Evolutionary conservation across 768 basidiomycete genomes (phyloP).

Genomic region (Leccinum uliginosum): DNA sequence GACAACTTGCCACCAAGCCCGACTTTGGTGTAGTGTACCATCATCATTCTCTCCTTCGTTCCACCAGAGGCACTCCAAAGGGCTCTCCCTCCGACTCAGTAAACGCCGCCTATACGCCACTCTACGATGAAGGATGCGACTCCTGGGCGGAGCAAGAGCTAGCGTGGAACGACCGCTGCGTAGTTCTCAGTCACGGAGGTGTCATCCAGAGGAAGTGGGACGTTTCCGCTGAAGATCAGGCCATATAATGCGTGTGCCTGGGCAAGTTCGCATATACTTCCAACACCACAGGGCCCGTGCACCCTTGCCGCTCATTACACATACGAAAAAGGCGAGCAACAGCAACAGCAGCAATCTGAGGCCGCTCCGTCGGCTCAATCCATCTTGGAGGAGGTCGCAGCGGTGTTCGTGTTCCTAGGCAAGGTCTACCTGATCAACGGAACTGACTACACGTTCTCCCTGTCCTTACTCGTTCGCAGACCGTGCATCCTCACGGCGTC

Average conservation of each 20-base stretch:
- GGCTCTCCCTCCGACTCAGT: conserved; percentile 44
- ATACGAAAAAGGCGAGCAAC: conserved; percentile 14
- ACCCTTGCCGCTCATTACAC: conserved; percentile 29
- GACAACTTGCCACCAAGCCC: no score
- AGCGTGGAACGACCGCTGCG: conserved; percentile 62
- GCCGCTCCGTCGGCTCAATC: conserved; percentile 16
- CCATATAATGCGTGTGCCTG: conserved; percentile 76
- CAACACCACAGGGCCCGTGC: conserved; percentile 24
- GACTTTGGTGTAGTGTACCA: no score
- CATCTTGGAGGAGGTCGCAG: conserved; percentile 44
- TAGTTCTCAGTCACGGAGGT: conserved; percentile 62
- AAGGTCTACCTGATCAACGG: conserved; percentile 71
- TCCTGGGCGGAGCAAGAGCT: conserved; percentile 58
- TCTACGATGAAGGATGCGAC: conserved; percentile 37
- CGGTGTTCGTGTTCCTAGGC: conserved; percentile 72
- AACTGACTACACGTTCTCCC: conserved; percentile 67
- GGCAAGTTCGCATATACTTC: conserved; percentile 61
- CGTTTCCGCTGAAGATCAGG: conserved; percentile 63
- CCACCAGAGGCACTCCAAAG: conserved; percentile 55
- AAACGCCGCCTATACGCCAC: conserved; percentile 39
- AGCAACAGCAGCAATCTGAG: not conserved
- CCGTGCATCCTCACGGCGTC: conserved; percentile 71
- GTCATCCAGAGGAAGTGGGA: conserved; percentile 71
- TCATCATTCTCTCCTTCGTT: conserved; percentile 52
- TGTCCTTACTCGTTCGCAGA: conserved; percentile 75